Base-by-base conservation (phyloP, 2,329 filamentous ascomycete genomes). In the Pseudocercospora fijiensis region DNA sequence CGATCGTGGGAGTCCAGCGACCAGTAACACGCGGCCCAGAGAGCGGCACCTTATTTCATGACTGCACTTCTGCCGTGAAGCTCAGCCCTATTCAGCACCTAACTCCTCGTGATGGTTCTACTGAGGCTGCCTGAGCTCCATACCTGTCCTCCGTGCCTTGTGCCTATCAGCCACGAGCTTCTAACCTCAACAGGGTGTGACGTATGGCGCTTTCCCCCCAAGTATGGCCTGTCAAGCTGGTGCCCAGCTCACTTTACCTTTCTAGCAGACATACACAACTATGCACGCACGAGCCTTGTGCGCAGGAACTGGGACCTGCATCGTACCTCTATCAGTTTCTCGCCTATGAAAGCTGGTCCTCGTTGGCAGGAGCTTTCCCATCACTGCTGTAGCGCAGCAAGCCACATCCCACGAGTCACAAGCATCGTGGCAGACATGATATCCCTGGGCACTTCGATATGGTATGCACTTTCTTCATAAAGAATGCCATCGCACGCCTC, bases 21-120 rank as follows among this genome's bases (percentile, higher is more conserved):
- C 41, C 58, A 56, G 49, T 55, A 56, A 58, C 37, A 60, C 27
- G n/a, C 26, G 28, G 18, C 22, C 37, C 24, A 30, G 33, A 62
- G 67, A 67, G 67, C 67, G 65, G 67, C 64, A 69, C 63, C 63
- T 69, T 65, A 67, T 58, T 62, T 63, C 53, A 60, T 41, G 57
- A 52, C 58, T 45, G 49, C 28, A 27, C 56, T 30, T 33, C n/a
- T 58, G 56, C 52, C 26, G 30, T 43, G 43, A 16, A 57, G 43
- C 11, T 56, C 30, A 41, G 53, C 53, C 57, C 27, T 33, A 24
- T 28, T 30, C 55, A 33, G 28, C 41, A 49, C 53, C 27, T 27
- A 57, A 51, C 45, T 28, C 52, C 59, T 65, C 60, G 52, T 52
- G 43, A 61, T 65, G 67, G 61, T 53, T 68, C 66, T 60, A 33